Base-by-base conservation (phyloP, 208 protist species). In the Trichomonas gallinae region DNA sequence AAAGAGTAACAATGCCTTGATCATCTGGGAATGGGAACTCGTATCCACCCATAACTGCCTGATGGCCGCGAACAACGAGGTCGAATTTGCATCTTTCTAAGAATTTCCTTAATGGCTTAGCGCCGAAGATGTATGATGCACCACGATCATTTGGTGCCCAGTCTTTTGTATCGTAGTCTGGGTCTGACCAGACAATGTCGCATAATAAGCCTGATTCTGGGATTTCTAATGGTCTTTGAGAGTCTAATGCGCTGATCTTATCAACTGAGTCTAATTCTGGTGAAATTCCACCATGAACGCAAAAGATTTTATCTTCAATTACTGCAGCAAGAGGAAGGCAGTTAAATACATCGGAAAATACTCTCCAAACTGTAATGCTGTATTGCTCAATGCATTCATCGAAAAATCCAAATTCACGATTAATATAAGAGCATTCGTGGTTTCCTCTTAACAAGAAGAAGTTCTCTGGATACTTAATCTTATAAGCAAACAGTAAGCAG, bases 181-280 rank as follows among this genome's bases (percentile, higher is more conserved):
- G 99, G 97, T 99, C 99, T 10, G 98, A 98, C 99, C 99, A 99
- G 6, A 99, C 97, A 48, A 99, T 97, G 97, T 99, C 99, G 98
- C 99, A 99, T 26, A 99, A 98, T 49, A 99, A 98, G 0, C 99
- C 98, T 40, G 0, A 0, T 42, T 87, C n/a, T 40, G n/a, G n/a
- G 1, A 87, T 42, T 87, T 87, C 81, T 42, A 87, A 34, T 42
- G 81, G 81, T 87, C 81, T 34, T 51, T 51, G 46, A 15, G 46
- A 51, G 1, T 34, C n/a, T 1, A 87, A 40, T 8, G 10, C 36
- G 4, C 34, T 87, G 36, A 87, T 87, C 9, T 87, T 15, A 36
- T 87, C 81, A 13, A 87, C n/a, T 42, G 0, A 6, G 4, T 3
- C 6, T 42, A 87, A 87, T 4, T 3, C 15, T 42, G 81, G 81